Evolutionary conservation across 495 filamentous ascomycete genomes (phyloP).

Genomic region (Neurospora sp.): DNA sequence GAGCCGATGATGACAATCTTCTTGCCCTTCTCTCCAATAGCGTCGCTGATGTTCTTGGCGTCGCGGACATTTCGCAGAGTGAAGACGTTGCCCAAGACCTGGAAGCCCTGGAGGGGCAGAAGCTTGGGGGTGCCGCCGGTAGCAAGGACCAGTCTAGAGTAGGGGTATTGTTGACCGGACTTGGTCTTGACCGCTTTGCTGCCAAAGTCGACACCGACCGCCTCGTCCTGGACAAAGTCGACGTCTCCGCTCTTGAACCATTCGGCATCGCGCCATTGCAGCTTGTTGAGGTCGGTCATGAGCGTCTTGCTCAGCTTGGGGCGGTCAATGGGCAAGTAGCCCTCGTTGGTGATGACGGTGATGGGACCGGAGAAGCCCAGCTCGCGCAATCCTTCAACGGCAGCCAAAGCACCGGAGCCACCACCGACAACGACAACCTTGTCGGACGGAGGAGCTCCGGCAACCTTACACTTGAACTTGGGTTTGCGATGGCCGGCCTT

Average conservation of each 20-base stretch:
- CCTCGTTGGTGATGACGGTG: conserved; percentile 76
- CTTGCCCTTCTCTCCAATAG: conserved; percentile 66
- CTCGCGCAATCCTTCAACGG: conserved; percentile 69
- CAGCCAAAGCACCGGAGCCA: conserved; percentile 73
- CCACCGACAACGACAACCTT: conserved; percentile 83
- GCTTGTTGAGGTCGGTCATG: conserved; percentile 68
- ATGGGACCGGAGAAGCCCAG: conserved; percentile 72
- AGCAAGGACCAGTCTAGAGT: conserved; percentile 82
- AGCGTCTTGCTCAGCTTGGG: conserved; percentile 94
- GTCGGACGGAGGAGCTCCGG: conserved; percentile 45
- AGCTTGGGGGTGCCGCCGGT: conserved; percentile 70
- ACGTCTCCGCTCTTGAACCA: conserved; percentile 74
- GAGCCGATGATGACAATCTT: conserved; percentile 87
- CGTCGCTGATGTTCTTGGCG: conserved; percentile 61
- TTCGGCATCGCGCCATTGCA: conserved; percentile 59
- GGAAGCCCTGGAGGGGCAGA: conserved; percentile 79
- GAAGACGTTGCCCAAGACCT: conserved; percentile 80
- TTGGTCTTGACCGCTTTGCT: conserved; percentile 62
- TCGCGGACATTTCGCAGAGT: conserved; percentile 65
- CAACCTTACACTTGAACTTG: conserved; percentile 54
- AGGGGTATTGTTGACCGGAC: conserved; percentile 57
- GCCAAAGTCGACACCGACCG: conserved; percentile 65
- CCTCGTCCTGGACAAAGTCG: conserved; percentile 61
- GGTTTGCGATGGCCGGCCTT: conserved; percentile 63
- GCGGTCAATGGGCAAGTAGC: conserved; percentile 78